Evolutionary conservation across 352 stramenopile genomes (phyloP), one percentile per base, ranked within the genome.

Genomic region (Globisporangium yorkense): DNA sequence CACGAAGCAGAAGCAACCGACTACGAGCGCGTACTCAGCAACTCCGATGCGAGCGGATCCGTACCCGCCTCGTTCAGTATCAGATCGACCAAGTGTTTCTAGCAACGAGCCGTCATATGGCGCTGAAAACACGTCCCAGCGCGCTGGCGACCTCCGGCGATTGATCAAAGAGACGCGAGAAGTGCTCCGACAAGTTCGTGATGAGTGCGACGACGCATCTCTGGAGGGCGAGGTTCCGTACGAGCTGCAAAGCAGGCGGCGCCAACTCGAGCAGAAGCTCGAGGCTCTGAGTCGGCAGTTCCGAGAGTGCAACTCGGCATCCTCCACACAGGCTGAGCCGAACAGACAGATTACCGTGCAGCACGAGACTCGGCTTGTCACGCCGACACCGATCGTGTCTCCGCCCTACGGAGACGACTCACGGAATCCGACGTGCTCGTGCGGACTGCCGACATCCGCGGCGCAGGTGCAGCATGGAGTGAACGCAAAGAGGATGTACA

Each of bases 181-280:
- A 33, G 67, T 78, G 51, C 63, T 95, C 0, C 79, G 85, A 5
- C 60, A 70, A 64, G 74, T 91, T 27, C 70, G 85, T 40, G 85
- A 95, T 60, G 80, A 88, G 41, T 92, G 82, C 47, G 85, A 95
- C 50, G 85, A 95, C 52, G 85, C 85, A 6, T 93, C 76, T 0
- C 59, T 95, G 3, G 79, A 93, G 65, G 85, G 83, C 27, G 81
- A 92, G 7, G 60, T 95, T 21, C 80, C 85, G 13, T 56, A 61
- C 5, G 66, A 73, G 20, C 77, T 89, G 44, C 68, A 74, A 40
- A 67, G 61, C 27, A 57, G 71, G 37, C 79, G 84, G 48, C 51
- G 54, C 12, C 67, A 73, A 37, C 54, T 95, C 16, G 85, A 95
- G 53, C 56, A 58, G 44, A 70, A 86, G 51, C 67, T 95, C 5